Evolutionary conservation across 78 protist species (phyloP).

Genomic region (Creolimax fragrantissima): DNA sequence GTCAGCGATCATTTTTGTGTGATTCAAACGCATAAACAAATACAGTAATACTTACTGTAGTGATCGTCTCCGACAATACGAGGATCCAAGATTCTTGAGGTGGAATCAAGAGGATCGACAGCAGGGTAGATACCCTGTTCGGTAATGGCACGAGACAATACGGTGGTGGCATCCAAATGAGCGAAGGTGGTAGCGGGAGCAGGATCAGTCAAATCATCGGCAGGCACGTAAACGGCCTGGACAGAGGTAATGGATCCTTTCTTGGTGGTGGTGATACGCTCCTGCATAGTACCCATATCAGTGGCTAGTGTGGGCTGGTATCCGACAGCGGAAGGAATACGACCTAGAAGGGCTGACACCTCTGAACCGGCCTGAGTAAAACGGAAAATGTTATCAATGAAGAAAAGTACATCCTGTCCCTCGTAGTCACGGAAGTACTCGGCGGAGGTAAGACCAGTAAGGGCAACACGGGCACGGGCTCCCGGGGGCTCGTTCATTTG

Average conservation of each 20-base stretch:
- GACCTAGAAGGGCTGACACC: conserved; percentile 98
- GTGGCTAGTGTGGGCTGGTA: conserved; percentile 97
- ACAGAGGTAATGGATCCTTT: conserved; percentile 98
- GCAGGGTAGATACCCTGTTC: conserved; percentile 99
- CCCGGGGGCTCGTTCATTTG: conserved; percentile 99
- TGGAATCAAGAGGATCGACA: conserved; percentile 96
- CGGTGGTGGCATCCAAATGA: conserved; percentile 98
- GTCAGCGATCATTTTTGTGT: not conserved
- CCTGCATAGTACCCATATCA: conserved; percentile 96
- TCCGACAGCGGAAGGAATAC: conserved; percentile 99
- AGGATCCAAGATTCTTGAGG: conserved; percentile 94
- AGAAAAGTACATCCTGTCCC: conserved; percentile 95
- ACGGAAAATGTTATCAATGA: conserved; percentile 99
- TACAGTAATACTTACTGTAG: too few species aligned
- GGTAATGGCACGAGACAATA: conserved; percentile 90
- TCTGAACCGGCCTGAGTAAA: conserved; percentile 99
- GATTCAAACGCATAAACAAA: too few species aligned
- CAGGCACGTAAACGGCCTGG: conserved; percentile 99
- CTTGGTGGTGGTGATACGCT: conserved; percentile 96
- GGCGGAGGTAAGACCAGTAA: conserved; percentile 94
- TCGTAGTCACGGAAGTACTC: conserved; percentile 98
- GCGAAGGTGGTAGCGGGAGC: conserved; percentile 99
- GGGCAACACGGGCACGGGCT: conserved; percentile 98
- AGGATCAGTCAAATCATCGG: conserved; percentile 98
- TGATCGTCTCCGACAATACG: conserved; percentile 82